Evolutionary conservation across 768 basidiomycete genomes (phyloP), one percentile per base, ranked within the genome.

Genomic region (Cystofilobasidium macerans): DNA sequence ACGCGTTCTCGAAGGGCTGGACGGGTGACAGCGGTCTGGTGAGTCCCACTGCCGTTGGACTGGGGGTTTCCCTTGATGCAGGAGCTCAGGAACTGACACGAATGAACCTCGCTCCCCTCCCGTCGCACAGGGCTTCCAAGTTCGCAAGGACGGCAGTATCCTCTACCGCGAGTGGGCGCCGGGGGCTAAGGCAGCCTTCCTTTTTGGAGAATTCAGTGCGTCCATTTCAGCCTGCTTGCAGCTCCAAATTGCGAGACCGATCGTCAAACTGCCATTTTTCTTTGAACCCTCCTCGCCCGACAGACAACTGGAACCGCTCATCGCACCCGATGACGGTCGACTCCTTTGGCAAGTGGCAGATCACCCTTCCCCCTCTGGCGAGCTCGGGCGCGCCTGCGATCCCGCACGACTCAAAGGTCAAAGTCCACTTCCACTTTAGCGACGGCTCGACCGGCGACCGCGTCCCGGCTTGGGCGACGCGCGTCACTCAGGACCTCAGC

Each of bases 121-220:
- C 35, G 26, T 24, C 14, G 38, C 28, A 18, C 51, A 67, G 73
- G 94, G 94, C 40, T 79, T 99, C 71, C 85, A 87, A 65, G 82
- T 89, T 47, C 80, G 79, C 45, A 73, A 78, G 42, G 81, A 86
- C 65, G 85, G 84, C 61, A 80, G 85, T 33, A 82, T 98, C 35
- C 77, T 82, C 11, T 98, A 98, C 76, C 81, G 88, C 71, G 95
- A 99, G 75, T 99, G 95, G 95, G 94, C 95, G 12, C 93, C 95
- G 0, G 88, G 88, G 70, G 93, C 87, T 22, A 78, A 72, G 53
- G 85, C 86, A 71, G 94, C 93, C 3, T 81, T 79, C 74, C 77
- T 99, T 64, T 90, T 90, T 71, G 95, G 95, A 51, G 94, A 99
- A 54, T 99, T 99, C 80, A 99, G 93, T 97, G 70, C 76, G 90